Evolutionary conservation across 2,329 filamentous ascomycete species (phyloP), one percentile per base, ranked within the genome.

Genomic region (Fusarium sp.): DNA sequence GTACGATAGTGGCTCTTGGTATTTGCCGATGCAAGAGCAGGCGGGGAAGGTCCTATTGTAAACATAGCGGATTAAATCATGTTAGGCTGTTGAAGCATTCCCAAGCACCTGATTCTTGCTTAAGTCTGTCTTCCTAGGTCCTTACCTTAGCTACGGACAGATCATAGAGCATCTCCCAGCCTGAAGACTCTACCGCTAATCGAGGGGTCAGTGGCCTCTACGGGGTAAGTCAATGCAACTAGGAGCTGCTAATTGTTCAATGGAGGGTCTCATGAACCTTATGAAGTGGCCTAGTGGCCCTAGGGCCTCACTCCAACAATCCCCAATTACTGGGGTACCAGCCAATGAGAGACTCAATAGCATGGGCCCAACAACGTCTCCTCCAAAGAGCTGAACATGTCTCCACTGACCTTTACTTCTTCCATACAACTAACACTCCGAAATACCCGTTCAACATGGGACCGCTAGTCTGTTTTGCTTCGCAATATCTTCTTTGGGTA

Each of bases 331-430:
- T 50, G 28, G 60, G 50, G n/a, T 39, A 15, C 2, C 17, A 8
- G n/a, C 65, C 61, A 68, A 69, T 66, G 42, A 52, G 44, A 32
- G 61, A 15, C 51, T 51, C 52, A 28, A 44, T 28, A 34, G 24
- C 32, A 21, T 32, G 24, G 39, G 20, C 12, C 42, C 40, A 69
- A 53, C 48, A 28, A 21, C 43, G 30, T 49, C 55, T 45, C 28
- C 38, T 23, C 43, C 32, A 40, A 40, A 34, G 20, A 61, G 24
- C 48, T 54, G 39, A 48, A 45, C 30, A 26, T 24, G 59, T 68
- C 65, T 36, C 65, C 65, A 68, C 57, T 39, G 24, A 50, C 39
- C 56, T 26, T 65, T 62, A 46, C 44, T 43, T 32, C 32, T 62
- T 56, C 50, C 43, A 52, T 46, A 30, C 51, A 52, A 40, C 57